Conservation (phyloP, 495 filamentous ascomycete species). For the Annulohypoxylon bovei region DNA sequence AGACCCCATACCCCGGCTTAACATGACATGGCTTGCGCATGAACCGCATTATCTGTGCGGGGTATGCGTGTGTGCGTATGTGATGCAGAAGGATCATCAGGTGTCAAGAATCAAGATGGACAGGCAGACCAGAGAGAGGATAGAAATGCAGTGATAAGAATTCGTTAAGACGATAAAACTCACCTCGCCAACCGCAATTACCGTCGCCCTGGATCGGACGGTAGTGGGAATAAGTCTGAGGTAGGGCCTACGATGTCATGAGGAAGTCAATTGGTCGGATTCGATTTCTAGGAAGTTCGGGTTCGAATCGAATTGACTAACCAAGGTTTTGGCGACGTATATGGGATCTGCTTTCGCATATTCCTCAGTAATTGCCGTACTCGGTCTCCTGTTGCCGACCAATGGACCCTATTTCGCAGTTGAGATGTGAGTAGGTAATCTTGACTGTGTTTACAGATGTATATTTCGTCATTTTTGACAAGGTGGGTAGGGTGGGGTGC, state of each 20-base stretch:
- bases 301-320: conserved; percentile 56
- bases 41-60: conserved; percentile 24
- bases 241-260: conserved; percentile 68
- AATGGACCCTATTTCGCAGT: conserved; percentile 73
- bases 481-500: not conserved
- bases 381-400: conserved; percentile 81
- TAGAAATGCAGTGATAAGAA: conserved; percentile 18
- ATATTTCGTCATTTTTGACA: not conserved
- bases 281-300: conserved; percentile 1
- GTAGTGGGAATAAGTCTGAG: conserved; percentile 85
- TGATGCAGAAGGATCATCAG: conserved; percentile 27
- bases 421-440: conserved; percentile 36
- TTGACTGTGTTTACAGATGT: not conserved
- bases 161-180: conserved; percentile 39
- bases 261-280: conserved; percentile 30
- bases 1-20: conserved; percentile 4
- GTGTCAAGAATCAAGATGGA: not conserved
- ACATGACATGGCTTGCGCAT: conserved; percentile 23
- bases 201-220: conserved; percentile 92
- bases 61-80: conserved; percentile 29
- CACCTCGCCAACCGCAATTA: conserved; percentile 98
- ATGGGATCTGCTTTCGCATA: conserved; percentile 91
- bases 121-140: no score
- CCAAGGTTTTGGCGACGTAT: conserved; percentile 84
- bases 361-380: conserved; percentile 80